These are phyloP conservation scores for Rutstroemia sydowiana DNA, from an alignment of 2,329 filamentous ascomycete species.

Conservation along the genomic window DNA sequence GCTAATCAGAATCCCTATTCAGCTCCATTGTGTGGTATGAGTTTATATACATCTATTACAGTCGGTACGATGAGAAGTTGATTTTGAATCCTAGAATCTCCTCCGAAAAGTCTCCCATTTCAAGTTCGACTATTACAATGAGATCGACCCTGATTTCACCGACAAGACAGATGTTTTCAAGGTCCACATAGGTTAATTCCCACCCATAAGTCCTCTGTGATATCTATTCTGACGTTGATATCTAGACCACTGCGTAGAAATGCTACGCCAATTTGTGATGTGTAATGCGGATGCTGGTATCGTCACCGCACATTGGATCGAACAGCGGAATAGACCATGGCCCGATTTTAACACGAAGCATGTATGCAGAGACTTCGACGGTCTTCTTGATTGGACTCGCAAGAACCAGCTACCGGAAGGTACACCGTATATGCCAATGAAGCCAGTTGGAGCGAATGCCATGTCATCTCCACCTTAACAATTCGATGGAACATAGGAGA, in stretches of 20 bases:
- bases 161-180: background rate
- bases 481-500: too few relatives aligned
- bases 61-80: too few relatives aligned
- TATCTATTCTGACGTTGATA: too few relatives aligned
- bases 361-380: background rate
- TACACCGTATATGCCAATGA: background rate
- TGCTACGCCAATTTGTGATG: conserved; percentile 1
- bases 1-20: too few relatives aligned
- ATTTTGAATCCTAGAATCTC: background rate
- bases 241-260: conserved; percentile 5
- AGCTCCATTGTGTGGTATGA: conserved; percentile 1
- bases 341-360: conserved; percentile 3
- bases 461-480: background rate
- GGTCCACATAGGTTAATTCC: background rate
- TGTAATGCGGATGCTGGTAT: conserved; percentile 2
- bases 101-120: background rate
- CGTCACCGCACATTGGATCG: background rate
- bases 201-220: too few relatives aligned
- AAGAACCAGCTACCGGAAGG: background rate
- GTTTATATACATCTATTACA: too few relatives aligned
- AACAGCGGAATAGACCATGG: background rate
- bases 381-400: background rate
- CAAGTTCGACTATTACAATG: background rate
- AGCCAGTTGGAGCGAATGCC: background rate
- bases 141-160: background rate